Evolutionary conservation across 192 early-diverging fungal species (phyloP), one percentile per base, ranked within the genome.

Genomic region (Endogone sp.): DNA sequence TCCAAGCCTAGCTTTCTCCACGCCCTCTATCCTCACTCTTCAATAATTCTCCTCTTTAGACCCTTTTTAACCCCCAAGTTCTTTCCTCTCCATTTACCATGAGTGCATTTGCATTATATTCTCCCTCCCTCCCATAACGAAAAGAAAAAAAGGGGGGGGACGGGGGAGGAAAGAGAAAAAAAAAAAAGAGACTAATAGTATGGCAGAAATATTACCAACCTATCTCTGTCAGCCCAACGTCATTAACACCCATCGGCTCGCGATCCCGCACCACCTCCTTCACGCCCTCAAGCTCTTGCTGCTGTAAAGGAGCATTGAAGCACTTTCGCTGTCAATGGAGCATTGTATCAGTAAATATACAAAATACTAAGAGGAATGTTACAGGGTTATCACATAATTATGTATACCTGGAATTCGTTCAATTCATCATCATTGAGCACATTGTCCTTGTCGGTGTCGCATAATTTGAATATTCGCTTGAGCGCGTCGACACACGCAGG

Each of bases 221-320:
- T 56, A 86, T 79, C 79, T 96, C 87, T n/a, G 96, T 98, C 64
- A 99, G 79, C 0, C 98, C 95, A 63, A 79, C 73, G 2, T 92
- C 89, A 31, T 78, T 91, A 2, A 99, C 93, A 54, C 98, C 98
- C 30, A 89, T 84, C 10, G 93, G 87, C 44, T 95, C 89, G 72
- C 90, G 89, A 65, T 97, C 94, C 69, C 86, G 81, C 11, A 99
- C 95, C 21, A 98, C 96, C 23, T 92, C 91, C 79, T 98, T 97
- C 27, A 99, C 95, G 67, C 92, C 94, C 71, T 96, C 95, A 8
- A 99, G 86, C 76, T 99, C 98, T 75, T 94, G 92, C 60, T 90
- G 80, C 74, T 99, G 96, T 23, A 99, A 75, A 58, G 98, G 98
- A 2, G 95, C 90, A 56, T 95, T 93, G 74, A 99, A 99, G 79